phyloP scores from a whole-genome alignment of 1,284 basidiomycete species.

The Xerocomus nothofagi region DNA sequence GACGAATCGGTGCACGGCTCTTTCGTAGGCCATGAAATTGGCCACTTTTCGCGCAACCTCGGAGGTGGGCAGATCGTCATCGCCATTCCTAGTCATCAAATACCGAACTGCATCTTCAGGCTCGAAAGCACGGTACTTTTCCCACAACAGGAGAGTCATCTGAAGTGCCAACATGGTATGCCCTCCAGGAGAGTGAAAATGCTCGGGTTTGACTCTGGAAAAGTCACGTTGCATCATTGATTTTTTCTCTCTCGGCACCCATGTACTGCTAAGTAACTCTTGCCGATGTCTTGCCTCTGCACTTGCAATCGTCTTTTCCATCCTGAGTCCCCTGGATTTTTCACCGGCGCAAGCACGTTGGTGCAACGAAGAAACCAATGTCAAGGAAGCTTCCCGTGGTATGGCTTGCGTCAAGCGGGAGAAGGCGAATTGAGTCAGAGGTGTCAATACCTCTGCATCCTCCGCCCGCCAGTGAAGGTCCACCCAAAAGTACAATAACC shows the following conservation, averaged over 20 bases:
- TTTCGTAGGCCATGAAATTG: slow-evolving; percentile 39
- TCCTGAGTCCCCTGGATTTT: slow-evolving; percentile 23
- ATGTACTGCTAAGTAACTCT: slow-evolving; percentile 23
- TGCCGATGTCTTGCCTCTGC: slow-evolving; percentile 22
- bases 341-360: slow-evolving; percentile 24
- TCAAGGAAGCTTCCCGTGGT: slow-evolving; percentile 29
- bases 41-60: slow-evolving; percentile 30
- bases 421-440: slow-evolving; percentile 39
- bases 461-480: slow-evolving; percentile 70
- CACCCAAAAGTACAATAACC: slow-evolving; percentile 73
- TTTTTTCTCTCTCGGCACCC: slow-evolving; percentile 32
- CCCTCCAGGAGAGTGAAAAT: slow-evolving; percentile 38
- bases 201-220: slow-evolving; percentile 25
- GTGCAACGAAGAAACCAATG: slow-evolving; percentile 27
- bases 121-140: slow-evolving; percentile 39
- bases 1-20: slow-evolving; percentile 41
- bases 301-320: slow-evolving; percentile 31
- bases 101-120: slow-evolving; percentile 43
- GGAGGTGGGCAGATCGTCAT: slow-evolving; percentile 21
- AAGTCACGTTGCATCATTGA: slow-evolving; percentile 31
- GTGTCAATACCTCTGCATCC: slow-evolving; percentile 42
- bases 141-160: slow-evolving; percentile 40
- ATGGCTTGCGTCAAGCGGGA: slow-evolving; percentile 32
- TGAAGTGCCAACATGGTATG: slow-evolving; percentile 44
- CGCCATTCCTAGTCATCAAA: slow-evolving; percentile 34